Percentiles rank a stretch among this genome's conserved stretches.
Conservation (phyloP, 2,329 filamentous ascomycete genomes). For the Sphaceloma murrayae region DNA sequence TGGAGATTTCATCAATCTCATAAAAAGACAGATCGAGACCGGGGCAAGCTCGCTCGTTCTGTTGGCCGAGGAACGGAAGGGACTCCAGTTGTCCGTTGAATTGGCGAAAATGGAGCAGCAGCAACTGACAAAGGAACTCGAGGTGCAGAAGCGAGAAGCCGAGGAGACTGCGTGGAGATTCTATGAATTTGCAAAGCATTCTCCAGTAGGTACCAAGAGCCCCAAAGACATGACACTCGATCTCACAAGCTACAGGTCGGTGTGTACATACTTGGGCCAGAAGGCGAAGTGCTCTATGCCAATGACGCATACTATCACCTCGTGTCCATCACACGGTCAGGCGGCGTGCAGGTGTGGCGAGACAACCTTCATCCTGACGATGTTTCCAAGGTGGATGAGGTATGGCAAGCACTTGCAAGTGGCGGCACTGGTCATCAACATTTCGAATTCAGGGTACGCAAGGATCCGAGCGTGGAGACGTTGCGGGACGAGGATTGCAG, state of each 20-base stretch:
- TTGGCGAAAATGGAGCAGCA: constrained; percentile 4
- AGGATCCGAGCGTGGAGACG: neutral
- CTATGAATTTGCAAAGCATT: constrained; percentile 9
- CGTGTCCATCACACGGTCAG: constrained; percentile 2
- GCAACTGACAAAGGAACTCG: constrained; percentile 7
- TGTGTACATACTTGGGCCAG: constrained; percentile 7
- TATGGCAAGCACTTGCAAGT: constrained; percentile 3
- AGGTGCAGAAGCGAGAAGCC: constrained; percentile 1
- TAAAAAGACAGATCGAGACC: constrained; percentile 7
- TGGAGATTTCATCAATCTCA: constrained; percentile 1
- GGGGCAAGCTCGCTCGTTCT: constrained; percentile 2
- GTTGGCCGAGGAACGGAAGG: constrained; percentile 2
- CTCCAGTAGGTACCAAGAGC: neutral
- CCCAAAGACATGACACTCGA: neutral
- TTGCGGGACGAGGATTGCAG: neutral
- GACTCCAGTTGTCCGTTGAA: neutral
- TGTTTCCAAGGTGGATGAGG: constrained; percentile 2
- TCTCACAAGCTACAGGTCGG: neutral
- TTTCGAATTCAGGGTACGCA: constrained; percentile 9
- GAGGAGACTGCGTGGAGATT: constrained; percentile 2
- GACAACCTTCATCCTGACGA: constrained; percentile 4
- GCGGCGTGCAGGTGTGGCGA: constrained; percentile 8
- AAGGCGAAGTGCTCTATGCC: constrained; percentile 9
- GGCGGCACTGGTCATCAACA: constrained; percentile 3
- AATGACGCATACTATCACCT: constrained; percentile 12